Evolutionary conservation across 176 grass and related monocot species (phyloP), one percentile per base, ranked within the genome.

Genomic region (Ensete glaucum): DNA sequence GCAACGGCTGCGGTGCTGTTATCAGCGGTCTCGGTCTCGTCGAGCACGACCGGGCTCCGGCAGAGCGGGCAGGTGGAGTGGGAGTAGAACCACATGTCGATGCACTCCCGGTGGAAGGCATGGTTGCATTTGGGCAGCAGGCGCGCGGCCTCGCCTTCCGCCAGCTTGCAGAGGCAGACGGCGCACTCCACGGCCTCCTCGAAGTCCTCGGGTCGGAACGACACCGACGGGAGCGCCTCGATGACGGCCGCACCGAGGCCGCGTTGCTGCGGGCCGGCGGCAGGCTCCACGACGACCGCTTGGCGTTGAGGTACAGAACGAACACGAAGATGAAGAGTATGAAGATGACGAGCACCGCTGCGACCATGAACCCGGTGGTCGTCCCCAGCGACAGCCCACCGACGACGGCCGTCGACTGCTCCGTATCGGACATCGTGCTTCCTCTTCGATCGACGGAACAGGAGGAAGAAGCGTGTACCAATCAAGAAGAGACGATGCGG

Each of bases 11-110:
- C 19, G n/a, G 20, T 20, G 20, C 60, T 9, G 20, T 19, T 9
- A 24, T 63, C 19, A 22, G n/a, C 19, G 60, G 22, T 23, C 10
- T 63, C 9, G 60, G 19, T 8, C 20, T 63, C n/a, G 1, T 23
- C 21, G 19, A 20, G 19, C n/a, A 9, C 20, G 8, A 63, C 60
- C n/a, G 3, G 7, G 21, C 60, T 63, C 60, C 69, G 69, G 69
- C 69, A 71, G 69, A 71, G 48, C 19, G 69, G 69, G 15, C 69
- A 71, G 19, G 69, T 71, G 69, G 69, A 52, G 48, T 71, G 48
- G 9, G 69, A 71, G 34, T 13, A 20, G 69, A 71, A 51, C 69
- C 69, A 71, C 48, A 51, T 71, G 69, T 71, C 69, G 69, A 71
- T 51, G 69, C 69, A 71, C 48, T 52, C 34, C 0, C 50, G 17